Base-by-base conservation (phyloP, 2,329 filamentous ascomycete genomes). In the Dothiorella sarmentorum region DNA sequence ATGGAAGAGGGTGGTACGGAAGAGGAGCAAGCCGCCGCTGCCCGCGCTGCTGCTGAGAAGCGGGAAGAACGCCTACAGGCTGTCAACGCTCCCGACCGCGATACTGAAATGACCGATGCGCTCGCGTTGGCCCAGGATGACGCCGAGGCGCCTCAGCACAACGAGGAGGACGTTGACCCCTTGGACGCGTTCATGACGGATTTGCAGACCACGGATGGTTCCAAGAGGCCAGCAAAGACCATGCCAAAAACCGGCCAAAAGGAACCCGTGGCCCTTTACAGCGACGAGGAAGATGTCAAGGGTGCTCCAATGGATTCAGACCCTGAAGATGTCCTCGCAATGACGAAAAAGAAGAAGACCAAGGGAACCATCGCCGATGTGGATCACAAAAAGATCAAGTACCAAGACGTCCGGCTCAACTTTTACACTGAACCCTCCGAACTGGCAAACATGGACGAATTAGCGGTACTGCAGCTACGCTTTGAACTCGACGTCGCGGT, bases 161-260 rank as follows among this genome's bases (percentile, higher is more conserved):
- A 85, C 58, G 86, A 91, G 57, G 90, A 91, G 44, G 85, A 90
- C 29, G 76, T 94, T 33, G 94, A 99, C 71, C 91, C 94, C 7
- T 79, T 99, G 35, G 94, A 99, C 76, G 93, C 91, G n/a, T 99
- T 95, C 77, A 99, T 99, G 94, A 88, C 86, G 55, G 84, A 82
- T 61, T 79, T 88, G 51, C 77, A 77, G 3, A 81, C 84, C 58
- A 73, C 73, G 43, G 74, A 76, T 9, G 68, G 71, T n/a, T 77
- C 74, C 60, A 76, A 75, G 62, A 67, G 56, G 31, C 42, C 38
- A 61, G 24, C 45, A 15, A 67, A 69, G 47, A 44, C 63, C 9
- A 61, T 73, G 56, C 72, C 72, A 51, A 71, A 52, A 62, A 77
- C 75, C 47, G 80, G 80, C 62, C 85, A 87, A 58, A 86, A 90